Base-by-base conservation (phyloP, 23 red algal species). In the Agarophyton chilense region DNA sequence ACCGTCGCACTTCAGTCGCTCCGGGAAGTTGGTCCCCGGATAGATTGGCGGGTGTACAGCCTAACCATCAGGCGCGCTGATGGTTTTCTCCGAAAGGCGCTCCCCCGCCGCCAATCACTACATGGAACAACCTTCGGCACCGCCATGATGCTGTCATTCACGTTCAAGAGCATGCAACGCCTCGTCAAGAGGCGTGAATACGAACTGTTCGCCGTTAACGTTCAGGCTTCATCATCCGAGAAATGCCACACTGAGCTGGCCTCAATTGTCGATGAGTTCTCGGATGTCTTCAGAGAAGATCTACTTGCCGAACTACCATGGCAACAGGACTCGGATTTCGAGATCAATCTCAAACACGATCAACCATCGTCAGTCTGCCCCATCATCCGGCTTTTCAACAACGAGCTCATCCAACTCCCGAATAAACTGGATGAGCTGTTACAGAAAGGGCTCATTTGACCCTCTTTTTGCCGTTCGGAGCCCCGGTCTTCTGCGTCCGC, bases 291-390 rank as follows among this genome's bases (percentile, higher is more conserved):
- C 51, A 1, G 22, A 0, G 52, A 81, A 57, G 49, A 82, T 0
- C 5, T 58, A 4, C 78, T 51, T 4, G 18, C 60, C 54, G 36
- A 56, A 21, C 78, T 82, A 12, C n/a, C 78, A 34, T 33, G 51
- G 2, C 6, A 82, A 31, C 38, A 18, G 19, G 13, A 82, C 29
- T 33, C 12, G 4, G 78, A 82, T 21, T 82, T 82, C 25, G 51
- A 57, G 55, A 82, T 82, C 38, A 82, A 82, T 31, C 54, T 82
- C 38, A 16, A 31, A 8, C 22, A 10, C 18, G 39, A 29, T 0
- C 51, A 82, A 45, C 78, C 78, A 56, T 51, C 78, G 13, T 51
- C 78, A 18, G 78, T 82, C 36, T 51, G 78, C 8, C 51, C 51
- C 29, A 51, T 58, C 0, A 82, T 82, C 11, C 35, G 72, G 9